Evolutionary conservation across 2,329 filamentous ascomycete species (phyloP), one percentile per base, ranked within the genome.

Genomic region (Penicillium sp.): DNA sequence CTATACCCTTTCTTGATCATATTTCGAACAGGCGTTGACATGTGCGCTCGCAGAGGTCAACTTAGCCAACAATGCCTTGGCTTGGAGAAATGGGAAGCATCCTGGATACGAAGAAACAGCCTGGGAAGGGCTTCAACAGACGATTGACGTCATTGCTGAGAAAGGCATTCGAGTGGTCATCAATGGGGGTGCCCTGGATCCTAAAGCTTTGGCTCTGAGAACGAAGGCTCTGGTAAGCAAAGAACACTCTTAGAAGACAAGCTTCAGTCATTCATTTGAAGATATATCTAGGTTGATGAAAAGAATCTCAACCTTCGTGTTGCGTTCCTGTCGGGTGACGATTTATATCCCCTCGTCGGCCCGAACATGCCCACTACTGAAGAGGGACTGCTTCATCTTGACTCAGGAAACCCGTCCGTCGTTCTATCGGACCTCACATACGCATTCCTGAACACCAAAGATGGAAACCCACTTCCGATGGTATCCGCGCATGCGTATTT

Each of bases 111-210:
- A 80, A 55, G 72, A 75, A 35, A 81, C 77, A 29, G 76, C 80
- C 48, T 81, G 80, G 81, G 77, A 81, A 54, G 79, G 78, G 1
- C 69, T 82, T 24, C 68, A 77, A 59, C 67, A 79, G 63, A 76
- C 74, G 1, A 74, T 85, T 3, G 70, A 79, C 4, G 65, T 81
- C 6, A 72, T 82, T 59, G 69, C 76, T 1, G 70, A 79, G 49
- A 79, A 82, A 57, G 65, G 74, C 0, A 85, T 85, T 70, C 83
- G 82, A 58, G 73, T 86, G 13, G 74, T 84, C 35, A 74, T 84
- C 54, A 85, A 86, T 61, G 84, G 84, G 2, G 84, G 84, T 0
- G 81, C 79, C 2, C 74, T 82, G 16, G 82, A 86, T 55, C 84
- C 84, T 0, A 75, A 75, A 55, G 81, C 78, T 0, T 64, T 87